phyloP scores from a whole-genome alignment of 495 filamentous ascomycete genomes.

The Saxispiralis lemnorum region DNA sequence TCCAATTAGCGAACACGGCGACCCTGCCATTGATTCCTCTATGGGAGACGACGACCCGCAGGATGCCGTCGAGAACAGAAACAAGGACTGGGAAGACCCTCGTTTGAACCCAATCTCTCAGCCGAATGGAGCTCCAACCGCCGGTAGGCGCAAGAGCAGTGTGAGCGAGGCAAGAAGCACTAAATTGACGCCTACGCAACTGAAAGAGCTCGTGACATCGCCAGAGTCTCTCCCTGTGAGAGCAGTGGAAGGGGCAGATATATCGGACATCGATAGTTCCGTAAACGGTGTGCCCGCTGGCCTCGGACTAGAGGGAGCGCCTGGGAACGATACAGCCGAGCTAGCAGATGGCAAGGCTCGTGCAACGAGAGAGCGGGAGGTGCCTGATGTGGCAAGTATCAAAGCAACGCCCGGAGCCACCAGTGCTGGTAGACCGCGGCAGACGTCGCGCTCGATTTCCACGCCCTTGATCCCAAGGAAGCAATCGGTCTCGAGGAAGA shows the following conservation, averaged over 20 bases:
- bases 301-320: not conserved
- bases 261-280: not conserved
- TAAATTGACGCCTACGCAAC: conserved; percentile 39
- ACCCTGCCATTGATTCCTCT: not conserved
- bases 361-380: not conserved
- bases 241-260: not conserved
- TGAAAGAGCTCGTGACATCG: conserved; percentile 35
- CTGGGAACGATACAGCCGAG: not conserved
- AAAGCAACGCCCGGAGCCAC: conserved; percentile 11
- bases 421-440: conserved; percentile 14
- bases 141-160: not conserved
- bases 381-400: conserved; percentile 10
- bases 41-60: too few relatives aligned
- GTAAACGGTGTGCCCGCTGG: not conserved
- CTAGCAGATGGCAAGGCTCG: not conserved
- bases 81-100: too few relatives aligned
- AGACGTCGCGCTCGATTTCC: conserved; percentile 21
- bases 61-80: too few relatives aligned
- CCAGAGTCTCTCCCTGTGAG: conserved; percentile 31
- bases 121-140: not conserved
- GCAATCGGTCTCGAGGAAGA: conserved; percentile 20
- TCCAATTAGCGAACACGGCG: conserved; percentile 10
- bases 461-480: conserved; percentile 25
- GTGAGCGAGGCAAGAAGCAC: conserved; percentile 21
- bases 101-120: not conserved